Evolutionary conservation across 805 yeast species (phyloP), one percentile per base, ranked within the genome.

Genomic region (Candida chauliodis): DNA sequence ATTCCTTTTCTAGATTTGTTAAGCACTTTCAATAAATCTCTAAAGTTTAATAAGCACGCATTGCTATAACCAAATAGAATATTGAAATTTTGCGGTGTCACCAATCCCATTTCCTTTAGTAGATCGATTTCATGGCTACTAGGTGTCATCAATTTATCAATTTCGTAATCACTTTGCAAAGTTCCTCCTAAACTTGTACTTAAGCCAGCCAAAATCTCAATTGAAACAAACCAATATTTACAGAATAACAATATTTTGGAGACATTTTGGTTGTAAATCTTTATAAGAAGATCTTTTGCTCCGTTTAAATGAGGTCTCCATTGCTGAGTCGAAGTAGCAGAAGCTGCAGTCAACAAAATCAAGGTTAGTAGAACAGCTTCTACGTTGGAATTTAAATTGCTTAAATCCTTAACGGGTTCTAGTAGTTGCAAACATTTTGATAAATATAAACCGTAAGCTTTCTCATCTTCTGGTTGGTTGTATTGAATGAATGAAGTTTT

Each of bases 311-410:
- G 85, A 1, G 82, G 76, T 42, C 82, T 62, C 86, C 85, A 80
- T 40, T 73, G 70, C 40, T 72, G 73, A 34, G 67, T 65, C 10
- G 67, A 58, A 4, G 75, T 56, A 0, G 83, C 81, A 41, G 77
- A 76, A 24, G 78, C 78, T 4, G 80, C 68, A 1, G 88, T 81
- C 20, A 83, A 61, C 22, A 83, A 55, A 13, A 83, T 61, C 1
- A 81, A 81, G 0, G 89, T 81, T 16, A 83, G 52, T 10, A 82
- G 65, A 35, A 82, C 73, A 0, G 85, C 78, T 46, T 81, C 89
- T 10, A 80, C 75, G 47, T 79, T 78, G 25, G 71, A 48, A 5
- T 58, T 44, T 14, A 68, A 38, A 28, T 31, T 22, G 15, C 35
- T 40, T 8, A 34, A 18, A 17, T 35, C 39, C 23, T 23, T 29